Evolutionary conservation across 257 asterid species (phyloP).

Genomic region (Solanum peruvianum): DNA sequence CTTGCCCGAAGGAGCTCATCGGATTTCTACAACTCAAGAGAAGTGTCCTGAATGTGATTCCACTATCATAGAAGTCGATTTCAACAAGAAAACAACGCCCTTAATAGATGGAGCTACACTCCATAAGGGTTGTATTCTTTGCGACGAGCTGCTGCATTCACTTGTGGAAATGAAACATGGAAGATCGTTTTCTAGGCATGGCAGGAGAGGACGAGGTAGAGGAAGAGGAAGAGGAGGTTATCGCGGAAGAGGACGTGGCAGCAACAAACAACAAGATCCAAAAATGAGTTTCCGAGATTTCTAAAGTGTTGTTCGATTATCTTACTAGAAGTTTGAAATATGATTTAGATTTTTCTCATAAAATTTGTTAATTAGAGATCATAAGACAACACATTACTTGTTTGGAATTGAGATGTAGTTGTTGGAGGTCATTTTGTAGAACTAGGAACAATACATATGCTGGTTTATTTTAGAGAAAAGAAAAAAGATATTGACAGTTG

Average conservation of each 20-base stretch:
- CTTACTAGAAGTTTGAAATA: neutral
- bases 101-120: slow-evolving; percentile 65
- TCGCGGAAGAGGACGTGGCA: slow-evolving; percentile 42
- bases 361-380: neutral
- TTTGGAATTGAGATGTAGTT: neutral
- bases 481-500: neutral
- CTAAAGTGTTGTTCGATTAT: neutral
- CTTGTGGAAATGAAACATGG: slow-evolving; percentile 85
- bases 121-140: slow-evolving; percentile 71
- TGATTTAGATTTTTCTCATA: neutral
- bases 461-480: neutral
- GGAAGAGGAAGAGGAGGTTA: slow-evolving; percentile 46
- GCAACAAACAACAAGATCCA: slow-evolving; percentile 53
- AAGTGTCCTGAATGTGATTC: slow-evolving; percentile 79
- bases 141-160: slow-evolving; percentile 78
- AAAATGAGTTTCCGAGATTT: slow-evolving; percentile 91
- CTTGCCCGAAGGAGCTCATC: slow-evolving; percentile 87
- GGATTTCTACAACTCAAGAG: slow-evolving; percentile 58
- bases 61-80: slow-evolving; percentile 74
- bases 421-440: neutral
- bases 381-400: neutral
- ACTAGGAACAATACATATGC: neutral
- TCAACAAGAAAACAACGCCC: slow-evolving; percentile 84
- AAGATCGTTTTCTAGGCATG: slow-evolving; percentile 41
- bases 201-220: slow-evolving; percentile 54